These are phyloP conservation scores for Filobasidium wieringae DNA, from an alignment of 768 basidiomycete genomes.

Conservation along the genomic window DNA sequence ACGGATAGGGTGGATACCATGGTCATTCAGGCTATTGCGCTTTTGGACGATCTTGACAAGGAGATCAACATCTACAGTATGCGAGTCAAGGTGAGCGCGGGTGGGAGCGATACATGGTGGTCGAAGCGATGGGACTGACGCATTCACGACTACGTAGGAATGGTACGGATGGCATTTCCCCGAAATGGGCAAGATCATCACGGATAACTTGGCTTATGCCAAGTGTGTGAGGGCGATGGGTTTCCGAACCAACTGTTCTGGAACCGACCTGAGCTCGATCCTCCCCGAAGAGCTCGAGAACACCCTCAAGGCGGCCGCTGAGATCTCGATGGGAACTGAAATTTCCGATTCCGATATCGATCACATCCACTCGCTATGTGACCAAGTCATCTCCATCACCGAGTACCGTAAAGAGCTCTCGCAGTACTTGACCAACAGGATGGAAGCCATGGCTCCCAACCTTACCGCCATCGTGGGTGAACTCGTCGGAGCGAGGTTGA, in stretches of 20 bases:
- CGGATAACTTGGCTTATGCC: constrained; percentile 93
- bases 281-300: constrained; percentile 96
- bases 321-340: constrained; percentile 99
- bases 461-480: constrained; percentile 73
- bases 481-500: constrained; percentile 61
- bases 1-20: constrained; percentile 99
- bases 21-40: constrained; percentile 96
- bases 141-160: constrained; percentile 49
- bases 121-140: constrained; percentile 1
- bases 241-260: constrained; percentile 86
- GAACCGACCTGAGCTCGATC: constrained; percentile 74
- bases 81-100: constrained; percentile 73
- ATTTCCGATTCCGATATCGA: constrained; percentile 91
- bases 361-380: constrained; percentile 94
- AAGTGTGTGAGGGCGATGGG: constrained; percentile 88
- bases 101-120: neutral
- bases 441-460: constrained; percentile 97
- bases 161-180: constrained; percentile 99
- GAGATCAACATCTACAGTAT: constrained; percentile 99
- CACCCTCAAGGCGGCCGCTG: constrained; percentile 85
- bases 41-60: constrained; percentile 97
- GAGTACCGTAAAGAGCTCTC: constrained; percentile 87
- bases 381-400: constrained; percentile 95
- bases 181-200: constrained; percentile 96
- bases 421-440: constrained; percentile 93